phyloP scores from a whole-genome alignment of 257 asterid species.

The Jasminum sambac region DNA sequence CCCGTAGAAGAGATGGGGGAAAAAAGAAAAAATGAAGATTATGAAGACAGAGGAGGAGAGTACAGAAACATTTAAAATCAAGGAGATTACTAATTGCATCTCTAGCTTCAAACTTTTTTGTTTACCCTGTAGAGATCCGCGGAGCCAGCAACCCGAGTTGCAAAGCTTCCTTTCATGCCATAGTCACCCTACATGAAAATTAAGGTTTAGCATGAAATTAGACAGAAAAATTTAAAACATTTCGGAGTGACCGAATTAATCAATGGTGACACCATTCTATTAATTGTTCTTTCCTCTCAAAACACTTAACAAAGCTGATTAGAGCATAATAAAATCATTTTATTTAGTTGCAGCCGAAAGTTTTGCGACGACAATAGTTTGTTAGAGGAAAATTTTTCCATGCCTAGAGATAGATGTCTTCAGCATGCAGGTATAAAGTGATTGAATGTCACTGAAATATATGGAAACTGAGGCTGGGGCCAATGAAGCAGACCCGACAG shows the following conservation, averaged over 20 bases:
- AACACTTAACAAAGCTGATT: background rate
- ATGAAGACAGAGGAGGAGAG: too few species aligned
- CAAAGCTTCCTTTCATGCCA: conserved; percentile 89
- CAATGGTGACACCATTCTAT: background rate
- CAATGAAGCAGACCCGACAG: background rate
- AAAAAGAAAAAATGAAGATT: background rate
- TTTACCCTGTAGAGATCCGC: conserved; percentile 89
- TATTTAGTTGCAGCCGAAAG: too few species aligned
- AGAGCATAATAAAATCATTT: too few species aligned
- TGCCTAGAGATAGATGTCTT: too few species aligned
- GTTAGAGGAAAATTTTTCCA: too few species aligned
- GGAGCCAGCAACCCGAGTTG: conserved; percentile 83
- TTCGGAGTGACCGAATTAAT: background rate
- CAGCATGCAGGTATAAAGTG: background rate
- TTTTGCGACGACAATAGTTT: too few species aligned
- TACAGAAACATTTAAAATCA: background rate
- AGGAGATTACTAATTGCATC: background rate
- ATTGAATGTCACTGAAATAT: background rate
- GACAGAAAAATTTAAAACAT: background rate
- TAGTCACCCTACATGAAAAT: conserved; percentile 62
- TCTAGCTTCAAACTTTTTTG: background rate
- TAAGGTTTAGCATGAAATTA: background rate
- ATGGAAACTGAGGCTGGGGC: background rate
- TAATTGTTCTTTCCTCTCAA: background rate
- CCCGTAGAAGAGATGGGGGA: background rate